Conservation (phyloP, 257 asterid genomes). For the Gentiana straminea region DNA sequence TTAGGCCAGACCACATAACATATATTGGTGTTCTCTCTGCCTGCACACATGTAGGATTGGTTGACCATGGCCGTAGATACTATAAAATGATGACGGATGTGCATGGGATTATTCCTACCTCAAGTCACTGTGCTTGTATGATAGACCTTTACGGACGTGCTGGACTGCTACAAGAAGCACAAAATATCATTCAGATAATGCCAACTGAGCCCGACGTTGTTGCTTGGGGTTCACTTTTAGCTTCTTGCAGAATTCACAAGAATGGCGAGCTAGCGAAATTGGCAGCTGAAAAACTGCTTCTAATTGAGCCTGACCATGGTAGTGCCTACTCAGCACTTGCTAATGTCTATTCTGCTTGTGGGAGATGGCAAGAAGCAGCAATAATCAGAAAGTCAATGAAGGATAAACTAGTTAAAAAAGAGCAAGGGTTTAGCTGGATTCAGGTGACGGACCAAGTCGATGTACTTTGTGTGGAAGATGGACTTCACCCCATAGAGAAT, state of each 20-base stretch:
- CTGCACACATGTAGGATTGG: constrained; percentile 76
- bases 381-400: constrained; percentile 68
- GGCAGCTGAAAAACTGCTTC: constrained; percentile 70
- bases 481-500: constrained; percentile 62
- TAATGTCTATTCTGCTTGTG: constrained; percentile 66
- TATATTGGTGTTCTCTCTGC: constrained; percentile 78
- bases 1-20: constrained; percentile 74
- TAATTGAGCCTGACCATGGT: constrained; percentile 57
- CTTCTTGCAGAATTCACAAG: constrained; percentile 67
- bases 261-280: constrained; percentile 53
- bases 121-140: constrained; percentile 83
- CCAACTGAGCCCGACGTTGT: constrained; percentile 58
- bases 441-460: constrained; percentile 57
- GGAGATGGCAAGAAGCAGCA: constrained; percentile 84
- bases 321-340: constrained; percentile 91
- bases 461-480: constrained; percentile 75
- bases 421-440: constrained; percentile 88
- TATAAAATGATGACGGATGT: constrained; percentile 59
- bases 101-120: constrained; percentile 51
- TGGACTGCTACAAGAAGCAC: constrained; percentile 69
- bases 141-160: constrained; percentile 81
- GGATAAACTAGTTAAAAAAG: constrained; percentile 76
- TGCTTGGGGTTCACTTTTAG: constrained; percentile 89
- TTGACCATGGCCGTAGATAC: constrained; percentile 60
- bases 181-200: constrained; percentile 51